Conservation (phyloP, 225 moss, liverwort and hornwort species). For the Asterella californica region DNA sequence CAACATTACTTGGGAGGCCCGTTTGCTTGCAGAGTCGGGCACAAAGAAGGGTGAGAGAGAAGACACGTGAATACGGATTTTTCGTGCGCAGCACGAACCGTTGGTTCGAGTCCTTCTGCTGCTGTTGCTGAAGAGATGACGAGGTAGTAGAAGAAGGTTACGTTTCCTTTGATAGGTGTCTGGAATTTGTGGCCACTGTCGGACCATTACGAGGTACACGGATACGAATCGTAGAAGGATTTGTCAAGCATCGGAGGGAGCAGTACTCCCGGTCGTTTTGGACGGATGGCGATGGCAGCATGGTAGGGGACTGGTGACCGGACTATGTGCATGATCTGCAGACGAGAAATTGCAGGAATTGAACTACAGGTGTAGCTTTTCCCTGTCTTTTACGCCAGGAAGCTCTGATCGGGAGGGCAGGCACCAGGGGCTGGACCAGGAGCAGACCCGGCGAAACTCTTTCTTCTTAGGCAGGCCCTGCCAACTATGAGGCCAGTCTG, state of each 20-base stretch:
- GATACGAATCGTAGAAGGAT: not conserved
- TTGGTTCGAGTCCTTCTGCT: not conserved
- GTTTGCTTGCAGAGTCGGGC: too few relatives aligned
- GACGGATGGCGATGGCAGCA: too few relatives aligned
- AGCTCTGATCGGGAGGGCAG: not conserved
- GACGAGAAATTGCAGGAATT: not conserved
- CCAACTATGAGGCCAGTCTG: not conserved
- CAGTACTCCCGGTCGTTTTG: too few relatives aligned
- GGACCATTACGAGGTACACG: not conserved
- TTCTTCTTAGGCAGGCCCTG: not conserved
- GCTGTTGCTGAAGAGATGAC: not conserved
- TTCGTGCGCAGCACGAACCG: too few relatives aligned
- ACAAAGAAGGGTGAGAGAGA: too few relatives aligned
- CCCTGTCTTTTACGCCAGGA: not conserved
- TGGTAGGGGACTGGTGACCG: too few relatives aligned
- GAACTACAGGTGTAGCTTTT: not conserved
- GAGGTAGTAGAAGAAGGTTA: not conserved
- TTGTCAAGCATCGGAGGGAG: not conserved
- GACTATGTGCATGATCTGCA: too few relatives aligned
- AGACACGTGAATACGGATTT: too few relatives aligned
- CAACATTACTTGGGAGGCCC: too few relatives aligned
- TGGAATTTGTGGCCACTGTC: not conserved
- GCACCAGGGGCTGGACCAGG: not conserved
- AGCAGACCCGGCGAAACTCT: not conserved
- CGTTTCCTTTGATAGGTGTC: not conserved